Evolutionary conservation across 164 flowering plant species (phyloP), one percentile per base, ranked within the genome.

Genomic region (Dillenia suffruticosa): DNA sequence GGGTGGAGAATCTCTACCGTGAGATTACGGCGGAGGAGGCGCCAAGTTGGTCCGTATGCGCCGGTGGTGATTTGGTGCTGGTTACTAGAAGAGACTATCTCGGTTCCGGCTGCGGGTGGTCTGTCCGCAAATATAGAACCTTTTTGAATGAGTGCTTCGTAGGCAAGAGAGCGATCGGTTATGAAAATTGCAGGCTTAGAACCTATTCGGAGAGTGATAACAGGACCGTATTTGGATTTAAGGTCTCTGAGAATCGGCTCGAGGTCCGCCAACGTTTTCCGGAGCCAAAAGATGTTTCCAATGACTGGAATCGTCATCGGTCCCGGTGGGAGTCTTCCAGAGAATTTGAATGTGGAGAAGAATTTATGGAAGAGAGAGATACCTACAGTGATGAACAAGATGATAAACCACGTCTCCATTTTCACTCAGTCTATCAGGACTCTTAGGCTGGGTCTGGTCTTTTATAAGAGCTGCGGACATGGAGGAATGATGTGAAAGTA

Each of bases 21-120:
- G 22, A 51, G 54, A 13, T 51, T 51, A 14, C 54, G 54, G 15
- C 54, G 54, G 54, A 51, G 54, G 22, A 51, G 54, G 11, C 54
- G 54, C 54, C 54, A 51, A 8, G 22, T 9, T 0, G 54, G 54
- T 9, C 54, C 54, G 22, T 51, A 51, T 3, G 22, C 17, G 15
- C 17, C 54, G 15, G 54, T 15, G 54, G 15, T n/a, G 26, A 51
- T 51, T 17, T 13, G 16, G 17, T 51, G 10, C 17, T 51, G 54
- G 54, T 51, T 51, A 24, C 54, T n/a, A 0, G 15, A 15, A 6
- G 17, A 8, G 54, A 51, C 1, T 17, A 11, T 10, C 10, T 8
- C 6, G 22, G 22, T 9, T 14, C 10, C 9, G 0, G 9, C 9
- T 8, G 54, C 22, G 16, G 54, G 57, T 1, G 43, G 57, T 32